phyloP scores from a whole-genome alignment of 2,329 filamentous ascomycete species.

The Huntiella omanensis region DNA sequence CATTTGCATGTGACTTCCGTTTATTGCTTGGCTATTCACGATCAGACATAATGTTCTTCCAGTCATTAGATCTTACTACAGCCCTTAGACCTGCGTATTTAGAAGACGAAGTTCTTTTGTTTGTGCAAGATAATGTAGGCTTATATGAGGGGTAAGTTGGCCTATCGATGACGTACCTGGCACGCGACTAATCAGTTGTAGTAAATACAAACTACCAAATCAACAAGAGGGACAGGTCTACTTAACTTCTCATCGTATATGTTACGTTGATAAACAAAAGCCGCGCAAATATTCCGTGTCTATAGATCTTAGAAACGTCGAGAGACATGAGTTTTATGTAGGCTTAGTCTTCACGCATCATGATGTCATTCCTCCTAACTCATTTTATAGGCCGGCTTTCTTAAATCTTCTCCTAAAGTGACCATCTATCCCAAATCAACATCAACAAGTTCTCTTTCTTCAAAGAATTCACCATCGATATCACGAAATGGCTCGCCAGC shows the following conservation, averaged over 20 bases:
- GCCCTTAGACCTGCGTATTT: constrained; percentile 83
- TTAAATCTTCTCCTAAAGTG: constrained; percentile 89
- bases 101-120: constrained; percentile 83
- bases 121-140: constrained; percentile 93
- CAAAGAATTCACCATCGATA: not conserved
- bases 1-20: no score
- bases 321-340: constrained; percentile 79
- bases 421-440: constrained; percentile 67
- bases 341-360: constrained; percentile 22
- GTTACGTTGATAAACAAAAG: constrained; percentile 80
- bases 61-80: constrained; percentile 87
- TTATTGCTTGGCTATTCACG: no score
- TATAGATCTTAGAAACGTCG: constrained; percentile 77
- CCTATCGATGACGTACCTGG: not conserved
- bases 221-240: constrained; percentile 95
- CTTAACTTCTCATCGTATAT: constrained; percentile 83
- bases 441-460: constrained; percentile 27
- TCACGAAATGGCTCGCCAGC: not conserved
- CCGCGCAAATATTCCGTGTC: constrained; percentile 70
- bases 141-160: constrained; percentile 72
- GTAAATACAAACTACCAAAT: constrained; percentile 85
- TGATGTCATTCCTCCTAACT: constrained; percentile 1
- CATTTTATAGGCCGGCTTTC: constrained; percentile 45
- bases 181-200: constrained; percentile 20
- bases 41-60: constrained; percentile 60